Conservation (phyloP, 441 rosid species). For the Sinapis alba region DNA sequence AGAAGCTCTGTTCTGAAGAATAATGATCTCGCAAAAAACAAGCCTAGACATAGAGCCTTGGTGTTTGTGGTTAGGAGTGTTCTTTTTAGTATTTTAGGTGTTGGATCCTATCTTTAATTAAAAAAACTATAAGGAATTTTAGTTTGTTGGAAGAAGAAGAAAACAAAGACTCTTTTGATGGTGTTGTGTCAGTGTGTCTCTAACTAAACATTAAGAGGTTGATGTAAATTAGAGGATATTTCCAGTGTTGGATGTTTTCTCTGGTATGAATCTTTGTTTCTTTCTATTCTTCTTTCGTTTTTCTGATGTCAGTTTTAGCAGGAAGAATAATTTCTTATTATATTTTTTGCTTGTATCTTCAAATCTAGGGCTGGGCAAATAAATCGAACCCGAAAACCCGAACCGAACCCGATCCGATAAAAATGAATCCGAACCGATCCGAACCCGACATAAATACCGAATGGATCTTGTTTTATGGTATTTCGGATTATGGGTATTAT, state of each 20-base stretch:
- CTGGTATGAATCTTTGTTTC: not conserved
- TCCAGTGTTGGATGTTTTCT: constrained; percentile 17
- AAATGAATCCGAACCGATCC: too few species aligned
- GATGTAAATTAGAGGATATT: constrained; percentile 13
- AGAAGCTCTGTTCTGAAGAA: constrained; percentile 29
- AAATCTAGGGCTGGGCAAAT: too few species aligned
- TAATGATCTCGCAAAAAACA: not conserved
- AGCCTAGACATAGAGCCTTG: constrained; percentile 30
- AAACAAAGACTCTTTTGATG: constrained; percentile 11
- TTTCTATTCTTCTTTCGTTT: not conserved
- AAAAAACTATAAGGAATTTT: constrained; percentile 2
- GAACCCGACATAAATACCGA: too few species aligned
- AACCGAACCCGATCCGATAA: too few species aligned
- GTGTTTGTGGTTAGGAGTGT: constrained; percentile 23
- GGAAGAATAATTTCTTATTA: not conserved
- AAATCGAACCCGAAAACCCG: too few species aligned
- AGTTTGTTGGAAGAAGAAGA: not conserved
- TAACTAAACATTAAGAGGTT: constrained; percentile 19
- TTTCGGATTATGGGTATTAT: too few species aligned
- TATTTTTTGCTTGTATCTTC: not conserved
- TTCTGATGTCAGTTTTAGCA: not conserved
- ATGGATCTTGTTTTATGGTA: too few species aligned
- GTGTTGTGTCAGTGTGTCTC: constrained; percentile 1
- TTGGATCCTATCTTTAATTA: constrained; percentile 13
- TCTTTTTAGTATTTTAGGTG: constrained; percentile 11